Base-by-base conservation (phyloP, 2,329 filamentous ascomycete genomes). In the Teratosphaeria gauchensis region DNA sequence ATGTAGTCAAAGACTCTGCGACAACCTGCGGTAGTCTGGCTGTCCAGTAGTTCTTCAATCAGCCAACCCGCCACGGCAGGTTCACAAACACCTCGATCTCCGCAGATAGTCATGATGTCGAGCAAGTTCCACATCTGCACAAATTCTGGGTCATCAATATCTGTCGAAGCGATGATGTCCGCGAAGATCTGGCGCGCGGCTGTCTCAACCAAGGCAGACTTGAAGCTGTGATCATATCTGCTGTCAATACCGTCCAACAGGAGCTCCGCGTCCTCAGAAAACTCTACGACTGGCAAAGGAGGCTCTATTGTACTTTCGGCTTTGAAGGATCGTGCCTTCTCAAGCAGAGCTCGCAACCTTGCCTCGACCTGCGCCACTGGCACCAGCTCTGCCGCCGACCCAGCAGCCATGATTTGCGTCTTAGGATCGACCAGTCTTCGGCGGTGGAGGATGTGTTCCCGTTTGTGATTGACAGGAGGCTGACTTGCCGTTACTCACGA, bases 41-140 rank as follows among this genome's bases (percentile, higher is more conserved):
- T 96, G 73, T 99, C 95, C 30, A 99, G 81, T 1, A 99, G 82
- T 74, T 97, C 94, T 72, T 99, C 94, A 21, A 96, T 85, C 16
- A 99, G 83, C 82, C 89, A 92, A 68, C 96, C 91, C 7, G 94
- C 81, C 8, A 99, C 79, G 19, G 88, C 88, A 0, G 90, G 84
- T 63, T 96, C 91, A 65, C 83, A 86, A 66, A 82, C 69, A 11
- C 74, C 77, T 53, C 60, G 55, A 62, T 74, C 92, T 61, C 90
- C 92, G 61, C 95, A 85, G 42, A 95, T 85, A 0, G 89, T 87
- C n/a, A 96, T 80, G 51, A 97, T 85, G 70, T 99, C 95, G 59
- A 99, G 83, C 4, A 99, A 79, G 70, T 96, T 94, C 92, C 92
- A 99, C 63, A 97, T 84, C 61, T 85, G 82, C 55, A 90, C 85